Base-by-base conservation (phyloP, 139 green algal genomes). In the Chlorella sp. region DNA sequence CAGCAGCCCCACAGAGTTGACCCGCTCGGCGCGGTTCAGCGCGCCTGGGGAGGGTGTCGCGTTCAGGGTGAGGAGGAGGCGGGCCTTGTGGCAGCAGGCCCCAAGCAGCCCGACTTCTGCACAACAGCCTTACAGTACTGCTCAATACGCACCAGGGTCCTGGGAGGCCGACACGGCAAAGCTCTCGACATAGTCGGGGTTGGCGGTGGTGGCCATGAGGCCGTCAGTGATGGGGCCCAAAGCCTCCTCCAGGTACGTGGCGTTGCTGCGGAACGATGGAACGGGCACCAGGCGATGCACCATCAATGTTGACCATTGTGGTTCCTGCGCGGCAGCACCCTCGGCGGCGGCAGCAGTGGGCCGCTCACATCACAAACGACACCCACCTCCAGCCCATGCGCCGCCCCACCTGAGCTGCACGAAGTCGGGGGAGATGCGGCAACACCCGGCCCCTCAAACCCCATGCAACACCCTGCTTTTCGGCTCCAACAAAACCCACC, bases 1-100 rank as follows among this genome's bases (percentile, higher is more conserved):
- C n/a, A 97, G 97, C 17, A 91, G 68, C 30, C 87, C 88, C 65
- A 97, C 56, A 87, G 93, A 97, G 85, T 97, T 96, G 80, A 97
- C 82, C 92, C 94, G 96, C 82, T 97, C 94, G 4, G 91, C 92
- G 38, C 93, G 90, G 73, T 73, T 41, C 34, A 73, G 67, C 34
- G 36, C 17, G 40, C 22, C 34, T 60, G 78, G n/a, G n/a, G n/a
- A n/a, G n/a, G n/a, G n/a, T n/a, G n/a, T n/a, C n/a, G n/a, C n/a
- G n/a, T n/a, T n/a, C n/a, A n/a, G n/a, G n/a, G n/a, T n/a, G n/a
- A n/a, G n/a, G n/a, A n/a, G n/a, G n/a, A n/a, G n/a, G n/a, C n/a
- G n/a, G n/a, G n/a, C n/a, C n/a, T n/a, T n/a, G n/a, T n/a, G 60
- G 24, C 32, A 34, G 34, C 67, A 46, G 36, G 14, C 2, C 34